These are phyloP conservation scores for Inga oerstediana DNA, from an alignment of 306 rosid species.

Conservation along the genomic window DNA sequence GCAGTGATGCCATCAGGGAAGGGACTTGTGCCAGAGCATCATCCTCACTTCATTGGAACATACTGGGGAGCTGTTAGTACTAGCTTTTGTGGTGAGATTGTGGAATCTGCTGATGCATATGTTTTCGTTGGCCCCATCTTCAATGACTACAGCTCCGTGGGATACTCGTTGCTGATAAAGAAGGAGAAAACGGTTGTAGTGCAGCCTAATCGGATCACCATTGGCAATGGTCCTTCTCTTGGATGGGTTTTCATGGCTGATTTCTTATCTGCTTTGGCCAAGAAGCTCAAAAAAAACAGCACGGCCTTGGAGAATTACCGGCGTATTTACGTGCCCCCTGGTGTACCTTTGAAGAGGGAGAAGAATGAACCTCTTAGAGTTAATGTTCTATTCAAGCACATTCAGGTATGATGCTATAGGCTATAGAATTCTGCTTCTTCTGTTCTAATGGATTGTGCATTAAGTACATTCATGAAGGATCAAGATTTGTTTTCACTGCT, in stretches of 20 bases:
- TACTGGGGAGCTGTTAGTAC: conserved; percentile 71
- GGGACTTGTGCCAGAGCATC: conserved; percentile 64
- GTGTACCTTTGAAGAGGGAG: conserved; percentile 47
- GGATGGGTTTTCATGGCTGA: conserved; percentile 76
- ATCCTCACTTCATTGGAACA: conserved; percentile 67
- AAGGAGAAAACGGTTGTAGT: conserved; percentile 56
- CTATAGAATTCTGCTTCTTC: background rate
- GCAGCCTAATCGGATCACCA: conserved; percentile 53
- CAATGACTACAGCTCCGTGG: conserved; percentile 70
- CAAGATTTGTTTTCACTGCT: background rate
- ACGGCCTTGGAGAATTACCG: conserved; percentile 57
- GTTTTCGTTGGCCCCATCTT: conserved; percentile 63
- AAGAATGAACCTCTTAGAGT: conserved; percentile 54
- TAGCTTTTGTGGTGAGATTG: conserved; percentile 63
- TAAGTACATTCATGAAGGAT: background rate
- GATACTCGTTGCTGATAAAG: conserved; percentile 61
- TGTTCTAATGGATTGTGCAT: background rate
- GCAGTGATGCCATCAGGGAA: conserved; percentile 66
- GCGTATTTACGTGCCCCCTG: conserved; percentile 55
- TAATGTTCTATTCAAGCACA: conserved; percentile 61
- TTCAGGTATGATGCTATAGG: conserved; percentile 46
- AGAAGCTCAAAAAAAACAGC: conserved; percentile 49
- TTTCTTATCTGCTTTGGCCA: conserved; percentile 56
- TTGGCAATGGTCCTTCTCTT: conserved; percentile 59
- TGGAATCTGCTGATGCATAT: conserved; percentile 72